A percentile compares a stretch with the other conserved stretches of the same genome.
These are phyloP conservation scores for Hypomontagnella monticulosa DNA, from an alignment of 495 filamentous ascomycete species.

Conservation along the genomic window DNA sequence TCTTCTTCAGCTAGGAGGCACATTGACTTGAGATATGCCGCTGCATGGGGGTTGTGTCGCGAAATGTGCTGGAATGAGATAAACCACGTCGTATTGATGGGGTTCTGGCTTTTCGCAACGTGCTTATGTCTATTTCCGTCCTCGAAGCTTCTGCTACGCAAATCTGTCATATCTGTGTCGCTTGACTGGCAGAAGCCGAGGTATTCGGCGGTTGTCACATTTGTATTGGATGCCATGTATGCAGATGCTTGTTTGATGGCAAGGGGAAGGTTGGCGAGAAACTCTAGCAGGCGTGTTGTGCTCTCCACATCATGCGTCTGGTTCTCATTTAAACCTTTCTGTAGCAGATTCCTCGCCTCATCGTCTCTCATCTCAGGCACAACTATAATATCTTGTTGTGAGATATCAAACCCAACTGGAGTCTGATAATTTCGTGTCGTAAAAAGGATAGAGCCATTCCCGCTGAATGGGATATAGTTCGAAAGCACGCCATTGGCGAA, in stretches of 20 bases:
- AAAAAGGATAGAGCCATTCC: conserved; percentile 52
- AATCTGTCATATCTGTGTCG: conserved; percentile 30
- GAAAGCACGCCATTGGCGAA: not conserved
- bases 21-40: conserved; percentile 53
- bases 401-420: conserved; percentile 29
- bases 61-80: conserved; percentile 53
- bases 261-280: conserved; percentile 54
- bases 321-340: conserved; percentile 13
- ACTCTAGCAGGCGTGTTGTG: conserved; percentile 44
- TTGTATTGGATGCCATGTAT: conserved; percentile 55
- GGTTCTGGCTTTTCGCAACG: conserved; percentile 42
- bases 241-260: conserved; percentile 61
- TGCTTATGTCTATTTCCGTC: conserved; percentile 40
- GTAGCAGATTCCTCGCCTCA: conserved; percentile 38
- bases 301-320: conserved; percentile 24
- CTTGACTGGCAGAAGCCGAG: conserved; percentile 40
- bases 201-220: conserved; percentile 43
- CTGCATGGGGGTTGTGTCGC: conserved; percentile 46
- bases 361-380: conserved; percentile 46
- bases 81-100: conserved; percentile 49
- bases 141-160: conserved; percentile 39
- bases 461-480: conserved; percentile 51
- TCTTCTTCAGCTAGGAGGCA: conserved; percentile 52
- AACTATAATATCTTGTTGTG: conserved; percentile 10
- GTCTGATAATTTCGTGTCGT: conserved; percentile 50